phyloP scores from a whole-genome alignment of 441 rosid species.

The Pelargonium cotyledonis region DNA sequence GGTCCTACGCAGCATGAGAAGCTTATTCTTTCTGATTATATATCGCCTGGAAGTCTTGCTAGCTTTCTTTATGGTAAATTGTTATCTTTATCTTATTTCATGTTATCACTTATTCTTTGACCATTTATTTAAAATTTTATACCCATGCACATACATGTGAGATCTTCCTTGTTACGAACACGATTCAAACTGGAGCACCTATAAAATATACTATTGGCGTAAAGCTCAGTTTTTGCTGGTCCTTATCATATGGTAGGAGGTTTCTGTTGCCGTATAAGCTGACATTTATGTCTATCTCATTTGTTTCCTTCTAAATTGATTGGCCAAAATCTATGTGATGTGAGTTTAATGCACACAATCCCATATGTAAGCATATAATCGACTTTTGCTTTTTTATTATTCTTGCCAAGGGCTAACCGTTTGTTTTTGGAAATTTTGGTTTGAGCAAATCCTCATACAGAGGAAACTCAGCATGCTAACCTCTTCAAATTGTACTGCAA shows the following conservation, averaged over 20 bases:
- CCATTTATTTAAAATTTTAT: background rate
- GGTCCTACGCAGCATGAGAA: conserved; percentile 98
- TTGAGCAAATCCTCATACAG: too few species aligned
- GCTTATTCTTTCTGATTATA: conserved; percentile 89
- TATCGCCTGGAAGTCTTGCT: conserved; percentile 94
- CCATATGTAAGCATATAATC: background rate
- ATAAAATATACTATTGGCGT: background rate
- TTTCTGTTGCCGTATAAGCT: too few species aligned
- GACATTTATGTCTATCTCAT: background rate
- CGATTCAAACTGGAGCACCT: background rate
- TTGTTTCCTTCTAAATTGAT: background rate
- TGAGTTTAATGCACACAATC: background rate
- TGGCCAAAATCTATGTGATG: background rate
- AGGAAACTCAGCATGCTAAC: too few species aligned
- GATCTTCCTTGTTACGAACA: background rate
- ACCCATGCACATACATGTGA: background rate
- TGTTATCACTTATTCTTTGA: background rate
- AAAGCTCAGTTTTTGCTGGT: too few species aligned
- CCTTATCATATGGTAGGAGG: too few species aligned
- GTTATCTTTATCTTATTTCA: conserved; percentile 14
- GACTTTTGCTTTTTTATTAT: background rate
- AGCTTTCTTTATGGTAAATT: conserved; percentile 87
- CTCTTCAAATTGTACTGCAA: too few species aligned
- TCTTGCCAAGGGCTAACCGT: background rate
- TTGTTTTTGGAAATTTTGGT: too few species aligned